phyloP scores from a whole-genome alignment of 805 yeast genomes.

The Blastobotrys robertii region DNA sequence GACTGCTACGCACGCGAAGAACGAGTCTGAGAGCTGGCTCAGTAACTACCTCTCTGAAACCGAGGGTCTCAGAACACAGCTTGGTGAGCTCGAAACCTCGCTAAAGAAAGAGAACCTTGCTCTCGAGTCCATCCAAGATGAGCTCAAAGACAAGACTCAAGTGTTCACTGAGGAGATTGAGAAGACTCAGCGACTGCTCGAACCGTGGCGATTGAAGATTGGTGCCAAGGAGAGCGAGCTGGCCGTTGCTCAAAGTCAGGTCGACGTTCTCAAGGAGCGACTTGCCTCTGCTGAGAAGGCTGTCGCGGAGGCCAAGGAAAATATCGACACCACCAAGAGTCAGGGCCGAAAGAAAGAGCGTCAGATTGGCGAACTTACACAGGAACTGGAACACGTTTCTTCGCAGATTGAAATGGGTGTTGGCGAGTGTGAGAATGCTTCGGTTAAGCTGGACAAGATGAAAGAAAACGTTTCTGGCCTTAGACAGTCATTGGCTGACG shows the following conservation, averaged over 20 bases:
- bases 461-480: constrained; percentile 41
- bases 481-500: constrained; percentile 59
- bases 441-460: constrained; percentile 41
- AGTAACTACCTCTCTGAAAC: constrained; percentile 37
- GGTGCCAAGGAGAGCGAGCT: constrained; percentile 54
- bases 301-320: constrained; percentile 34
- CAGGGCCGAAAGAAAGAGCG: constrained; percentile 43
- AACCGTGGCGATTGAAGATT: constrained; percentile 73
- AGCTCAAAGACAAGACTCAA: constrained; percentile 65
- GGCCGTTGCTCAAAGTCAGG: constrained; percentile 52
- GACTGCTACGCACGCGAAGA: constrained; percentile 36
- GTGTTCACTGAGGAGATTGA: constrained; percentile 58
- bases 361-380: constrained; percentile 36
- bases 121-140: constrained; percentile 55
- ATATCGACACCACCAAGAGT: constrained; percentile 36
- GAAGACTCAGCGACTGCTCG: constrained; percentile 50
- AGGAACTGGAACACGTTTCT: constrained; percentile 39
- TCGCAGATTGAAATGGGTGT: constrained; percentile 53
- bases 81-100: constrained; percentile 35
- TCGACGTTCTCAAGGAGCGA: constrained; percentile 47
- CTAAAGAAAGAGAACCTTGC: constrained; percentile 43
- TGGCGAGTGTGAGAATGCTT: constrained; percentile 43
- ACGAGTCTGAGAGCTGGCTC: constrained; percentile 39
- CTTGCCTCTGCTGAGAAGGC: constrained; percentile 36
- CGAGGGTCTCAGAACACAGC: constrained; percentile 35